phyloP scores from a whole-genome alignment of 371 early-diverging fungal species.

The Blakeslea trispora region DNA sequence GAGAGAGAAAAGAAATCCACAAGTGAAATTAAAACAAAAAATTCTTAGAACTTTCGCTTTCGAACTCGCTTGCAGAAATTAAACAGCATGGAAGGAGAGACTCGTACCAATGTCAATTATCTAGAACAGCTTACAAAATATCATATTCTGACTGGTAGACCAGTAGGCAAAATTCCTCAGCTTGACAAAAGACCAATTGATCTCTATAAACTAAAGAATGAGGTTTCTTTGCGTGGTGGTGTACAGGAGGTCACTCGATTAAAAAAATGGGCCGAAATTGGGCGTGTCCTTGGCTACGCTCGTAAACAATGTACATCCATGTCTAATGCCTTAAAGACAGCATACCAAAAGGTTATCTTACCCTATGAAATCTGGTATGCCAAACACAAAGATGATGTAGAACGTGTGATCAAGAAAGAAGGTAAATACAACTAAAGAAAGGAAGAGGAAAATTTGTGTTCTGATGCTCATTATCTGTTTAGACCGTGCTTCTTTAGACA shows the following conservation, averaged over 20 bases:
- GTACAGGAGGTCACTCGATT: conserved; percentile 75
- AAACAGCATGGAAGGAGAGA: conserved; percentile 90
- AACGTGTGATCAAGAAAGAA: conserved; percentile 15
- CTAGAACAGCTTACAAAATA: conserved; percentile 88
- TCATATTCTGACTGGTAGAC: conserved; percentile 79
- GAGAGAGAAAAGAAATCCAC: background rate
- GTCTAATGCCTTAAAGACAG: conserved; percentile 81
- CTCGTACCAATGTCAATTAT: conserved; percentile 86
- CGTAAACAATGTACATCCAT: conserved; percentile 81
- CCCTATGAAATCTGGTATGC: conserved; percentile 82
- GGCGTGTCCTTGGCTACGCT: conserved; percentile 74
- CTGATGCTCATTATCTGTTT: too few relatives aligned
- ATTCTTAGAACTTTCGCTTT: conserved; percentile 81
- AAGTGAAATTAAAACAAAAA: background rate
- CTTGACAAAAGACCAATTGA: conserved; percentile 87
- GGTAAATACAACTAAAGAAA: conserved; percentile 3
- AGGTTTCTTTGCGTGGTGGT: conserved; percentile 83
- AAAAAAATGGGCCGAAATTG: conserved; percentile 92
- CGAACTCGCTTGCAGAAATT: conserved; percentile 87
- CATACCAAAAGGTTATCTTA: conserved; percentile 76
- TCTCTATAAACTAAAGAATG: conserved; percentile 79
- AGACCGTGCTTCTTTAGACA: background rate
- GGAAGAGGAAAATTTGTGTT: background rate
- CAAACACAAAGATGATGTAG: conserved; percentile 21
- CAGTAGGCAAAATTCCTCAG: conserved; percentile 76